phyloP scores from a whole-genome alignment of 306 rosid genomes.

The Prunus armeniaca region DNA sequence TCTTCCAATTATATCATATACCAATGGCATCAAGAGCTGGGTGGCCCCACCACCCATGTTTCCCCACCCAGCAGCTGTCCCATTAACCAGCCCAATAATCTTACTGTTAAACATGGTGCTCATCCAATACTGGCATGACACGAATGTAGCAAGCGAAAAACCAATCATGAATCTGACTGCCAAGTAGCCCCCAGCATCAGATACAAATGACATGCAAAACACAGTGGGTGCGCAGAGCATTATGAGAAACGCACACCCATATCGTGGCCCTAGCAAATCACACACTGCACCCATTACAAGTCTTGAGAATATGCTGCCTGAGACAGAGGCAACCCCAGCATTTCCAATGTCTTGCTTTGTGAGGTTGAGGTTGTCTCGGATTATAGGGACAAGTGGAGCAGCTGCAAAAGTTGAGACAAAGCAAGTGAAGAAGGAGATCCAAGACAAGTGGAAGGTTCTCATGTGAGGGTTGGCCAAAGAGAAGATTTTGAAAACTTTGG shows the following conservation, averaged over 20 bases:
- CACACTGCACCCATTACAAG: constrained; percentile 79
- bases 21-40: constrained; percentile 81
- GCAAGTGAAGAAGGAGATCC: constrained; percentile 91
- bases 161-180: constrained; percentile 83
- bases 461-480: constrained; percentile 87
- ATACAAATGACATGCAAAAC: constrained; percentile 74
- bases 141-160: constrained; percentile 84
- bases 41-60: constrained; percentile 98
- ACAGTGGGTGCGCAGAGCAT: constrained; percentile 73
- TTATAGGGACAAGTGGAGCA: constrained; percentile 72
- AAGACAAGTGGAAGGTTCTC: constrained; percentile 95
- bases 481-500: constrained; percentile 66
- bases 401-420: constrained; percentile 88
- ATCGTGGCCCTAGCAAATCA: constrained; percentile 75
- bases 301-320: constrained; percentile 81
- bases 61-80: constrained; percentile 96
- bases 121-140: constrained; percentile 97
- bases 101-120: constrained; percentile 82
- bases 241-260: constrained; percentile 70
- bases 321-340: constrained; percentile 88
- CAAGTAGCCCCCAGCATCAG: constrained; percentile 58
- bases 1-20: constrained; percentile 45
- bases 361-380: constrained; percentile 76
- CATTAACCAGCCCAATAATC: constrained; percentile 80
- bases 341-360: constrained; percentile 77